Base-by-base conservation (phyloP, 179 eudicot genomes). In the Drosera spatulata region DNA sequence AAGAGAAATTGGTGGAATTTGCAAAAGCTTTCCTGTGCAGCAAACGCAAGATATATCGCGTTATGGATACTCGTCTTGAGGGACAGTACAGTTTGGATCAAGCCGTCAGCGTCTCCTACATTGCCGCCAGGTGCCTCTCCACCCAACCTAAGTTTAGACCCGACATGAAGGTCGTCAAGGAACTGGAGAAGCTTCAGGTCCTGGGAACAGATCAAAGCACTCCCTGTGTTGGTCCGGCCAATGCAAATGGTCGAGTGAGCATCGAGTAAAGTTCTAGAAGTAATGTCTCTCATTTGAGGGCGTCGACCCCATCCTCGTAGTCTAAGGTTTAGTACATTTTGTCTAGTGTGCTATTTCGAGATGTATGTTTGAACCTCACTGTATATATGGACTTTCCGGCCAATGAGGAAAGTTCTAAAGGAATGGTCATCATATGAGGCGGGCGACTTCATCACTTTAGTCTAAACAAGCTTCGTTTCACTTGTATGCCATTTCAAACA, bases 1-100 rank as follows among this genome's bases (percentile, higher is more conserved):
- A 77, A 52, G 75, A 73, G 14, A 77, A 77, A 74, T 63, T 77
- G 50, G 75, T 77, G 46, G 77, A 69, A 49, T 77, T 77, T 74
- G 80, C 80, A 10, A 70, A 61, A 69, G 75, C 80, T 4, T 66
- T 55, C 64, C 66, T 77, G 13, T 61, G 39, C 67, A 75, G 53
- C 69, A 77, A 77, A 56, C 75, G 80, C 4, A 77, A 73, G 66
- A 63, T 77, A 50, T 73, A 66, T 46, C 75, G 75, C 40, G 72
- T 73, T 39, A 4, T 77, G 33, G 80, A 77, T 52, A 67, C 74
- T 6, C 75, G 80, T 41, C 66, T 77, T 13, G 72, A 73, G 60
- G 75, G 75, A 49, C 80, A 77, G 55, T 77, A 73, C 72, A 50
- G 67, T 39, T 13, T 69, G 11, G 80, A 77, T 40, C 69, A 77